Percentiles rank a stretch among this genome's conserved stretches.
Conservation (phyloP, 2,329 filamentous ascomycete species). For the Macrophomina tecta region DNA sequence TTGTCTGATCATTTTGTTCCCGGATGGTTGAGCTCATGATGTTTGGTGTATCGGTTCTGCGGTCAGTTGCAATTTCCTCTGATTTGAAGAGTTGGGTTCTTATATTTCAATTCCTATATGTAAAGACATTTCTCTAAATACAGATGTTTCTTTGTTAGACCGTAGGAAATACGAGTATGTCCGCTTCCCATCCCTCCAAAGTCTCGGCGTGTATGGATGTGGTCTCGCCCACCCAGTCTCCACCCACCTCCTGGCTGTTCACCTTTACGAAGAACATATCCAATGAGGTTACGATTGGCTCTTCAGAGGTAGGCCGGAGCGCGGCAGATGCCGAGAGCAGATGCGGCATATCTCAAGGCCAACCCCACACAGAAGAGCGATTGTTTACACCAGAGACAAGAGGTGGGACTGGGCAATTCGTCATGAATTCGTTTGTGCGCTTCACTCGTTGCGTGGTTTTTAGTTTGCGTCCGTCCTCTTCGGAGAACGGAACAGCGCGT, state of each 20-base stretch:
- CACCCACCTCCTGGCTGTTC: not conserved
- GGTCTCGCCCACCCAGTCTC: not conserved
- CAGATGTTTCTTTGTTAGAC: not conserved
- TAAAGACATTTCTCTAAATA: not conserved
- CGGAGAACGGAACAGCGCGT: not conserved
- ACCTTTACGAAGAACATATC: not conserved
- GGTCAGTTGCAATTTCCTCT: not conserved
- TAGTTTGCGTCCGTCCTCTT: not conserved
- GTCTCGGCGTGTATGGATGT: no score
- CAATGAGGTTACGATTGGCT: not conserved
- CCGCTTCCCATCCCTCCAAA: no score
- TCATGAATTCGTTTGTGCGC: no score
- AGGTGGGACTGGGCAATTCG: no score
- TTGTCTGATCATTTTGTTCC: not conserved
- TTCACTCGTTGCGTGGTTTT: not conserved
- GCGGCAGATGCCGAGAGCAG: not conserved
- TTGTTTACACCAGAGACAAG: no score
- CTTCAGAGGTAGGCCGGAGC: not conserved
- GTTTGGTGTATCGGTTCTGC: conserved; percentile 5
- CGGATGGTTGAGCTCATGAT: not conserved
- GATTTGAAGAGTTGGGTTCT: not conserved
- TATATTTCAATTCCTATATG: not conserved
- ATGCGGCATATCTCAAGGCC: not conserved
- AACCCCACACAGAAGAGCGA: not conserved
- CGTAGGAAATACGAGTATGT: not conserved